phyloP scores from a whole-genome alignment of 1,284 basidiomycete genomes.

The Rhodotorula sp. region DNA sequence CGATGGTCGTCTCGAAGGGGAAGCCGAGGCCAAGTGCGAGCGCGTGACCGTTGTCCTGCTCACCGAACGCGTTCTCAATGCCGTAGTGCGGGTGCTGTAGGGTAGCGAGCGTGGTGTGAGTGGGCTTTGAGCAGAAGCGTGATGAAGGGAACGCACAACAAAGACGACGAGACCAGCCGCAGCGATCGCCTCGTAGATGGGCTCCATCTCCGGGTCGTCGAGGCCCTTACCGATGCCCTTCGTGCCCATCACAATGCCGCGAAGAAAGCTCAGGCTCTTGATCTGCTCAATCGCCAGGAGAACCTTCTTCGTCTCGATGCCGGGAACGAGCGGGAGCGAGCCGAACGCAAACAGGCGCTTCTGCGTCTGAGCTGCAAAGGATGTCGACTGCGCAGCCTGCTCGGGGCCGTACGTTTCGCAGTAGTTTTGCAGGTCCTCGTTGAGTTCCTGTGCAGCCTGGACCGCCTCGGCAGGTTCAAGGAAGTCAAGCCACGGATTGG shows the following conservation, averaged over 20 bases:
- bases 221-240: conserved; percentile 73
- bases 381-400: conserved; percentile 42
- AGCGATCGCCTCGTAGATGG: conserved; percentile 73
- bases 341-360: conserved; percentile 78
- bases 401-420: conserved; percentile 63
- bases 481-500: conserved; percentile 88
- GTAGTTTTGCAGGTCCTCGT: conserved; percentile 72
- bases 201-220: conserved; percentile 73
- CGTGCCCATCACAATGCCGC: conserved; percentile 79
- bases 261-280: conserved; percentile 62
- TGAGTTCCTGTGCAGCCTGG: conserved; percentile 66
- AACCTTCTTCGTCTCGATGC: conserved; percentile 60
- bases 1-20: conserved; percentile 83
- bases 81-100: conserved; percentile 73
- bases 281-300: conserved; percentile 68
- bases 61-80: conserved; percentile 57
- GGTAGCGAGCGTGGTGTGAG: too few relatives aligned
- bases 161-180: conserved; percentile 70
- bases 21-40: conserved; percentile 81
- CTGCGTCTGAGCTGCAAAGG: conserved; percentile 49
- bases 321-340: conserved; percentile 75
- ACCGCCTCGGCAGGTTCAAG: conserved; percentile 68
- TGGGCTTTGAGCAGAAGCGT: not conserved
- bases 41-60: conserved; percentile 76
- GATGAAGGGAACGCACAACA: conserved; percentile 50